Base-by-base conservation (phyloP, 352 stramenopile species). In the Globisporangium canariense region DNA sequence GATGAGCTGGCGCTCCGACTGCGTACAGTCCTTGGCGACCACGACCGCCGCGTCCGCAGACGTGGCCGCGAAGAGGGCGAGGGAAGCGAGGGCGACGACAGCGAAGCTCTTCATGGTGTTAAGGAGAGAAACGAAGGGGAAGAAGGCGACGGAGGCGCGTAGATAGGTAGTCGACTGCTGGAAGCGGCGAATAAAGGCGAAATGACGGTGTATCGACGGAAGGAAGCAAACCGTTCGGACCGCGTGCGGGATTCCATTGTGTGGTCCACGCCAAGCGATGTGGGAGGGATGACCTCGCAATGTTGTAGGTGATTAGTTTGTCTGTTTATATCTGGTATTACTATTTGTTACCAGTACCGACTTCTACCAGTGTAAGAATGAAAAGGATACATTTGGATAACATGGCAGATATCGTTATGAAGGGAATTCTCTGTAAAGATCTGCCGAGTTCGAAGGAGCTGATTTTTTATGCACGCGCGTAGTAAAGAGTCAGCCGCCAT, bases 21-120 rank as follows among this genome's bases (percentile, higher is more conserved):
- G 73, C 51, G 73, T 77, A 66, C 82, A 91, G 68, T 88, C 80
- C 58, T 63, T 59, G 50, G 79, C 71, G 65, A 74, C 52, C 13
- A 62, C 59, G 41, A 65, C 61, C 4, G 63, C 43, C 40, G 52
- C 41, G 43, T 63, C 50, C 50, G 58, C 32, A 1, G 67, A 36
- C 38, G 64, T 57, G 3, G 50, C 43, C 58, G 55, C 65, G 25
- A 45, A 32, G 18, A 55, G 38, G n/a, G 66, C 51, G 47, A 73
- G 50, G 13, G 55, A 53, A 2, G 67, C 60, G 60, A 70, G 22
- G 30, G 58, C 25, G 46, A 68, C 52, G 47, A 54, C n/a, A 54
- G 66, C 45, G 18, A 66, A 61, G 56, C 73, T 66, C 71, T 85
- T 85, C 76, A 85, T 85, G 34, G 20, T 56, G 32, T 14, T 41